Evolutionary conservation across 192 early-diverging fungal genomes (phyloP).

Genomic region (Backusella tarrabulga): DNA sequence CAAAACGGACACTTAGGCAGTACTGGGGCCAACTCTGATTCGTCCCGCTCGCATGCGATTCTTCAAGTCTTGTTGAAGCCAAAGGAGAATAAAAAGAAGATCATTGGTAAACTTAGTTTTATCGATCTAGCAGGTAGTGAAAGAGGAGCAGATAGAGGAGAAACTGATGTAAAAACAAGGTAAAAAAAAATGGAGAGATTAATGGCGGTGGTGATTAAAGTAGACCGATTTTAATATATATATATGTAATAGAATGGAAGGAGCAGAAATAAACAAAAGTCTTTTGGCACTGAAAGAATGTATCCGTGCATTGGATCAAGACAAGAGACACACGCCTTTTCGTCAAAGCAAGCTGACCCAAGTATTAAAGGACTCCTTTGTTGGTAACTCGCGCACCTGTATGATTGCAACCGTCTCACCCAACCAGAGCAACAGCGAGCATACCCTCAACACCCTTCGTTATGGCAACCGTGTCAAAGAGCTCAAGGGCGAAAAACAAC

Average conservation of each 20-base stretch:
- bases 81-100: slow-evolving; percentile 56
- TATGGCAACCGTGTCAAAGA: slow-evolving; percentile 82
- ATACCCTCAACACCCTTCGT: slow-evolving; percentile 94
- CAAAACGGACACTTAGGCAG: slow-evolving; percentile 25
- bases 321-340: slow-evolving; percentile 96
- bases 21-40: slow-evolving; percentile 95
- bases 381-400: slow-evolving; percentile 96
- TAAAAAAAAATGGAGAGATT: slow-evolving; percentile 19
- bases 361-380: slow-evolving; percentile 96
- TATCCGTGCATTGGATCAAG: slow-evolving; percentile 94
- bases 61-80: slow-evolving; percentile 89
- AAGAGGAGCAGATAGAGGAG: slow-evolving; percentile 95
- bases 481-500: slow-evolving; percentile 42
- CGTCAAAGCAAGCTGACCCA: slow-evolving; percentile 97
- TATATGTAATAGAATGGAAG: slow-evolving; percentile 79
- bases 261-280: slow-evolving; percentile 99
- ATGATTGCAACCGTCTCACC: slow-evolving; percentile 99
- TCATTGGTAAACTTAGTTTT: slow-evolving; percentile 88
- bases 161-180: slow-evolving; percentile 90
- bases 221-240: neutral
- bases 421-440: slow-evolving; percentile 92
- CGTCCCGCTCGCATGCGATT: slow-evolving; percentile 98
- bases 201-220: neutral
- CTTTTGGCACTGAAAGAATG: slow-evolving; percentile 97
- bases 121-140: slow-evolving; percentile 99